Percentiles rank a stretch among this genome's conserved stretches.
Conservation (phyloP, 768 basidiomycete genomes). For the Phanerochaete carnosa region DNA sequence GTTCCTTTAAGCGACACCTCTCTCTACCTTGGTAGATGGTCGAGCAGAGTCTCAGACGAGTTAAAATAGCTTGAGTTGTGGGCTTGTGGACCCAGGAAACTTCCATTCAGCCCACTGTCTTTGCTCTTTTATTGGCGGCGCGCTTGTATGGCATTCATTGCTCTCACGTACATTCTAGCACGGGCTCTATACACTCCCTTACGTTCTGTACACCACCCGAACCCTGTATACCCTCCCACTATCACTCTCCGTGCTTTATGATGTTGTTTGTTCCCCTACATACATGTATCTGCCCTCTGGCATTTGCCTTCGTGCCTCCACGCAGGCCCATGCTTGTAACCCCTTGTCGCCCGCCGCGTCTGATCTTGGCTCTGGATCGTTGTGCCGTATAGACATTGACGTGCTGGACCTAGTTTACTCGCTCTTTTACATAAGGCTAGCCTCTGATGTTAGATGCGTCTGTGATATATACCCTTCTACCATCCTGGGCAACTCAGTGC, state of each 20-base stretch:
- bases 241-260: neutral
- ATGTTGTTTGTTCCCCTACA: neutral
- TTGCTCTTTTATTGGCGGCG: neutral
- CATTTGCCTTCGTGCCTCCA: too few species aligned
- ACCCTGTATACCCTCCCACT: neutral
- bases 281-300: neutral
- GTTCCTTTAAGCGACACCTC: conserved; percentile 7
- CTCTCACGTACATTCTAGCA: neutral
- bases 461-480: too few species aligned
- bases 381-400: neutral
- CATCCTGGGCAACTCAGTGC: too few species aligned
- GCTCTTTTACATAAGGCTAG: too few species aligned
- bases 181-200: neutral
- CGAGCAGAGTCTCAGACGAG: neutral
- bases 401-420: neutral
- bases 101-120: too few species aligned
- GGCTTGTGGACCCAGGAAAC: neutral
- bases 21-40: neutral
- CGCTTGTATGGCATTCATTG: neutral
- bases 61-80: neutral
- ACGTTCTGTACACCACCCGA: neutral
- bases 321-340: neutral
- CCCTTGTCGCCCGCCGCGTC: neutral
- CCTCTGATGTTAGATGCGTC: too few species aligned
- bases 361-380: neutral